Conservation (phyloP, 2,329 filamentous ascomycete genomes). For the Cadophora gregata region DNA sequence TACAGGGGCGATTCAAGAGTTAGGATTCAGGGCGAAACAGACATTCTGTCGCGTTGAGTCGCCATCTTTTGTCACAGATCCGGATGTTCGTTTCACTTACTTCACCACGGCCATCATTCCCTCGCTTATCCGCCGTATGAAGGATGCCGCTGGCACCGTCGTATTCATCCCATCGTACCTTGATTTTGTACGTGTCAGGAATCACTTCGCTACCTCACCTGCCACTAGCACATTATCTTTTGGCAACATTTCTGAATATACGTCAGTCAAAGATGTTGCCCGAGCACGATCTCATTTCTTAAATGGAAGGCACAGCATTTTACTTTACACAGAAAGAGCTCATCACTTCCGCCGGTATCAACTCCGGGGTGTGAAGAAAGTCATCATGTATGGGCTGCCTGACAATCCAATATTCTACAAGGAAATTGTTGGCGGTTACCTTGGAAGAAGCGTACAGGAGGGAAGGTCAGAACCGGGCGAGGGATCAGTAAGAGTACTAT, state of each 20-base stretch:
- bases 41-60: conserved; percentile 89
- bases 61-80: conserved; percentile 72
- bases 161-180: conserved; percentile 93
- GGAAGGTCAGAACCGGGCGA: conserved; percentile 61
- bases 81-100: conserved; percentile 88
- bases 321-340: conserved; percentile 93
- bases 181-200: conserved; percentile 92
- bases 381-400: conserved; percentile 90
- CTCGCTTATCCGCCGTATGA: conserved; percentile 70
- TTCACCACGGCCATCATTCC: conserved; percentile 85
- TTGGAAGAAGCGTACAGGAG: conserved; percentile 65
- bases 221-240: conserved; percentile 66
- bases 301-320: conserved; percentile 77
- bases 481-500: conserved; percentile 68
- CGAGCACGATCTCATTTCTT: conserved; percentile 88
- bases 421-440: conserved; percentile 74
- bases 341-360: conserved; percentile 94
- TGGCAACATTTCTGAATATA: conserved; percentile 89
- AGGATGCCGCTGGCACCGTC: conserved; percentile 72
- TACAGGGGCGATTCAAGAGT: conserved; percentile 73
- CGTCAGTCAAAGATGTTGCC: conserved; percentile 76
- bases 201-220: conserved; percentile 80
- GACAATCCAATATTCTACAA: conserved; percentile 86
- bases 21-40: conserved; percentile 77
- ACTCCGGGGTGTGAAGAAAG: conserved; percentile 78